These are phyloP conservation scores for Fremontodendron californicum DNA, from an alignment of 345 rosid species.

Conservation along the genomic window DNA sequence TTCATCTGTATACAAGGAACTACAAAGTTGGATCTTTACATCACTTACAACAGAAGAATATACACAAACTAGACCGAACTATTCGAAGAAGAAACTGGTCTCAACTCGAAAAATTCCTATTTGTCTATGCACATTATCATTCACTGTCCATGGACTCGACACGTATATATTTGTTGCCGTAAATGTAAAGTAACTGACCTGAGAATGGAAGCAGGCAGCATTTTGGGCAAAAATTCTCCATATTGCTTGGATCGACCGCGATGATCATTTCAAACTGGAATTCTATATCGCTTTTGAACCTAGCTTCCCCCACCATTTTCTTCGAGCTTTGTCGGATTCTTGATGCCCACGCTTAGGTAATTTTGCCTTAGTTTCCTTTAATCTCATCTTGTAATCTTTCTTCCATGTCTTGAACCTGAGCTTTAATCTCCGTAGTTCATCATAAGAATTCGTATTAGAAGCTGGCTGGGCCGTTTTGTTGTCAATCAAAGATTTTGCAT, in stretches of 20 bases:
- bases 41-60: constrained; percentile 15
- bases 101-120: constrained; percentile 9
- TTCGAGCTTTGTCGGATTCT: constrained; percentile 48
- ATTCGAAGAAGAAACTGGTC: background rate
- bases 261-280: constrained; percentile 1
- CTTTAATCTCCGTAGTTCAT: constrained; percentile 64
- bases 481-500: constrained; percentile 48
- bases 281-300: constrained; percentile 23
- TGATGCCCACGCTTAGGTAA: constrained; percentile 46
- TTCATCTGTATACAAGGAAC: constrained; percentile 4
- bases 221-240: background rate
- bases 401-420: constrained; percentile 73
- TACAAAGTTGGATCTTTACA: constrained; percentile 21
- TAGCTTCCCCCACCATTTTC: constrained; percentile 87
- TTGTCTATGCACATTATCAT: constrained; percentile 29
- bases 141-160: background rate
- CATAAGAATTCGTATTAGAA: constrained; percentile 41
- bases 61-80: constrained; percentile 25
- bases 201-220: constrained; percentile 16
- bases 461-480: constrained; percentile 35
- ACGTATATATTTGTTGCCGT: background rate
- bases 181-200: constrained; percentile 2
- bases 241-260: background rate
- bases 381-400: constrained; percentile 74
- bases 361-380: constrained; percentile 63